Percentiles rank a stretch among this genome's conserved stretches.
Conservation (phyloP, 2,329 filamentous ascomycete genomes). For the Apiospora aurea region DNA sequence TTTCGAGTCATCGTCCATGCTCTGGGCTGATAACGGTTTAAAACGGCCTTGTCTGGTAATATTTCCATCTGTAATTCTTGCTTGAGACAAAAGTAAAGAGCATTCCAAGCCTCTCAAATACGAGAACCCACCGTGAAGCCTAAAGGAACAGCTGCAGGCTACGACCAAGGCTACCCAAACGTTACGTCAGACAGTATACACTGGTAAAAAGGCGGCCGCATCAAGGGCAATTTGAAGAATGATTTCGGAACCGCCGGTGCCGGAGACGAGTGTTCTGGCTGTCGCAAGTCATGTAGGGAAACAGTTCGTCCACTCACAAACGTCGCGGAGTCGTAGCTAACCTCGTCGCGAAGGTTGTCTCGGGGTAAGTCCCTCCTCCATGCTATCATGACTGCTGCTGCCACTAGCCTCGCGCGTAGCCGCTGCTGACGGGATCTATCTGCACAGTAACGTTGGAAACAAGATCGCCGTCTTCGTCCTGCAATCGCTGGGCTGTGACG, state of each 20-base stretch:
- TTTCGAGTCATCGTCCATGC: constrained; percentile 26
- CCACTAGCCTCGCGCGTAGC: constrained; percentile 18
- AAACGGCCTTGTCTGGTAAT: background rate
- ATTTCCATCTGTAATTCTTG: background rate
- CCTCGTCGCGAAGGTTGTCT: constrained; percentile 66
- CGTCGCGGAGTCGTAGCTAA: constrained; percentile 39
- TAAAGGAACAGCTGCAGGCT: background rate
- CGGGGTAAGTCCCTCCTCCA: constrained; percentile 64
- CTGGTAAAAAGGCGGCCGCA: background rate
- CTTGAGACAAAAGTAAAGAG: background rate
- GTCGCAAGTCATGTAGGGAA: constrained; percentile 86
- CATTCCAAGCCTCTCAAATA: too few relatives aligned
- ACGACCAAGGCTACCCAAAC: background rate
- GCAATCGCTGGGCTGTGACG: constrained; percentile 92
- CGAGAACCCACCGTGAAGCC: background rate
- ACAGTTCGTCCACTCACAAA: constrained; percentile 29
- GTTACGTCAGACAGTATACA: background rate
- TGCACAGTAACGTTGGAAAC: constrained; percentile 88
- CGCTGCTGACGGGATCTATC: constrained; percentile 28
- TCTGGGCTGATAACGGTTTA: constrained; percentile 23
- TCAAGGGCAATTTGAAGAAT: constrained; percentile 36
- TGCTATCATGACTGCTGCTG: too few relatives aligned
- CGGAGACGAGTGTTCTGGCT: constrained; percentile 76
- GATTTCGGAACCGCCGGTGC: constrained; percentile 52
- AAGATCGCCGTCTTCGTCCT: constrained; percentile 96